Evolutionary conservation across 495 filamentous ascomycete genomes (phyloP).

Genomic region (Emericellopsis terricola): DNA sequence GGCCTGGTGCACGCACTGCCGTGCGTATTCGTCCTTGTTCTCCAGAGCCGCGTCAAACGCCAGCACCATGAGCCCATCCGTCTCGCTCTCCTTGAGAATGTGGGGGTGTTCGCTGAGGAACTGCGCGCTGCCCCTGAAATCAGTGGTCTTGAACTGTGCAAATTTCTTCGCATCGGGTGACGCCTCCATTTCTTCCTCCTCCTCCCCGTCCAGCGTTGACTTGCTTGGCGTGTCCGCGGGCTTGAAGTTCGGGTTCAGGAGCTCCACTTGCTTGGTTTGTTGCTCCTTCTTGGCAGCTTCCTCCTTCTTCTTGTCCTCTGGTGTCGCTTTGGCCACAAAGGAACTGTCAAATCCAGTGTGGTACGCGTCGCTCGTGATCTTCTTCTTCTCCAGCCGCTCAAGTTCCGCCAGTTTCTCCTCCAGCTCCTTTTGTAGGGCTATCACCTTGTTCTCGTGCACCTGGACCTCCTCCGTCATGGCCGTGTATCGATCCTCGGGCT

Average conservation of each 20-base stretch:
- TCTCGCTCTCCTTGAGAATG: constrained; percentile 73
- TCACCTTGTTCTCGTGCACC: constrained; percentile 58
- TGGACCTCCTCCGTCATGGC: constrained; percentile 60
- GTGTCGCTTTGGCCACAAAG: constrained; percentile 44
- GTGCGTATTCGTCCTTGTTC: constrained; percentile 54
- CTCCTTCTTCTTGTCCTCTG: constrained; percentile 10
- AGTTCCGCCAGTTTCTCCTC: constrained; percentile 53
- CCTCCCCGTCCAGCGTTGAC: constrained; percentile 33
- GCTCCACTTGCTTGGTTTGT: constrained; percentile 38
- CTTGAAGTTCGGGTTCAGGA: constrained; percentile 53
- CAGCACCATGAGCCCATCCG: constrained; percentile 75
- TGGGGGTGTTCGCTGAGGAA: constrained; percentile 61
- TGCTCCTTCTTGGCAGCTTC: neutral
- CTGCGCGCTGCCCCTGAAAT: constrained; percentile 52
- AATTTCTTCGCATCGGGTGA: constrained; percentile 63
- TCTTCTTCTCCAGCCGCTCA: constrained; percentile 69
- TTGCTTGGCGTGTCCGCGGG: constrained; percentile 4
- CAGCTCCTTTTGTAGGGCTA: constrained; percentile 58
- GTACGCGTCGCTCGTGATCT: constrained; percentile 86
- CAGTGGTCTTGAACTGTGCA: constrained; percentile 52
- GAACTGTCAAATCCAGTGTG: constrained; percentile 87
- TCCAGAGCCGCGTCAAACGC: constrained; percentile 76
- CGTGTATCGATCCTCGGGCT: constrained; percentile 43
- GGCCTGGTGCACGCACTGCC: constrained; percentile 86
- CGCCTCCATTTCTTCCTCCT: constrained; percentile 57